Evolutionary conservation across 2,329 filamentous ascomycete genomes (phyloP), one percentile per base, ranked within the genome.

Genomic region (Remersonia thermophila): DNA sequence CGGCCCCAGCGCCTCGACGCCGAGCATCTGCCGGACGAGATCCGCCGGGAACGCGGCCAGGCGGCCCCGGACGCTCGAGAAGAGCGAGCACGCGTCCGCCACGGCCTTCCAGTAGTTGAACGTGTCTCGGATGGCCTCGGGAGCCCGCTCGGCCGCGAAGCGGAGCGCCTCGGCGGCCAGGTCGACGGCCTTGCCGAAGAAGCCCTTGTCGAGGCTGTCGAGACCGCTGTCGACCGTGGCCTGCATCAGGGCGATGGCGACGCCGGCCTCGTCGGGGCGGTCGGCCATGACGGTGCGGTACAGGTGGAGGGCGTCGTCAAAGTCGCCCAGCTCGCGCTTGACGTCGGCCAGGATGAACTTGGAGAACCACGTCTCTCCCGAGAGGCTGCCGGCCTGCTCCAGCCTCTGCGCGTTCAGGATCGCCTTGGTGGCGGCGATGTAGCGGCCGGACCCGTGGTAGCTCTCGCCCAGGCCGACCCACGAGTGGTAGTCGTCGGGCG

Each of bases 401-500:
- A 94, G 67, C 36, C 71, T 73, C 52, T 89, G 79, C 0, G 89
- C 91, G 51, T 93, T 82, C 25, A 83, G 66, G 47, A 96, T 91
- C 1, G 91, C 86, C 52, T 91, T 89, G 3, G 82, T 84, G 0
- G 91, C 89, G n/a, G 91, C 89, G 41, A 95, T 82, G 52, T 93
- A 93, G 43, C 89, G 73, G 8, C 91, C 89, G 12, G 87, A 93
- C 48, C 83, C 91, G 54, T 95, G 82, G 52, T 98, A 98, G 52
- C 86, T 93, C 60, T 98, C 91, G n/a, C 89, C 91, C 1, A 98
- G 69, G 1, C 91, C 91, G 16, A 98, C 83, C 76, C 89, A 98
- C 0, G 84, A 93, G 59, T 98, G 82, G 52, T 96, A 96, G 56
- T 96, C 85, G 29, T 79, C 66, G 0, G 87, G 85, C 2, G 77